Conservation (phyloP, 139 green algal species). For the Chlamydomonas incerta region DNA sequence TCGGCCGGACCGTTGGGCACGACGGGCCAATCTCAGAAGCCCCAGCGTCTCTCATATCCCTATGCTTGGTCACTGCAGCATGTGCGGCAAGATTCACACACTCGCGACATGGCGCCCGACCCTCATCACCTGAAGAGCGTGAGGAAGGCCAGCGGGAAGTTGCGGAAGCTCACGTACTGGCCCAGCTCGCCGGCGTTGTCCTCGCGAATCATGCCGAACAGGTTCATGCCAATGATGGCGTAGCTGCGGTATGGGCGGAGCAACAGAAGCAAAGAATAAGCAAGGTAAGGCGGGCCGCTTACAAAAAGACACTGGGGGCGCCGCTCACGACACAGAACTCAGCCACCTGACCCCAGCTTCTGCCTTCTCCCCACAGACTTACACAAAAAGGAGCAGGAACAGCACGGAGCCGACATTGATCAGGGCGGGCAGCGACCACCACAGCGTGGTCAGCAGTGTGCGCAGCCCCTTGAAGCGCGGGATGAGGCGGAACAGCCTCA, state of each 20-base stretch:
- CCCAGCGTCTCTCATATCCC: no score
- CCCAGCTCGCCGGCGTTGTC: conserved; percentile 29
- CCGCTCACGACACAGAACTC: no score
- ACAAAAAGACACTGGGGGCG: no score
- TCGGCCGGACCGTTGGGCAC: no score
- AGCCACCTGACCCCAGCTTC: no score
- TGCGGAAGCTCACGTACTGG: conserved; percentile 73
- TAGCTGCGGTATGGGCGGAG: background rate
- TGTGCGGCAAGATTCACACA: no score
- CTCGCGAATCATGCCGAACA: conserved; percentile 72
- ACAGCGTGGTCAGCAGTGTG: conserved; percentile 74
- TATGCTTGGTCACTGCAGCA: background rate
- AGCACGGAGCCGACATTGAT: conserved; percentile 77
- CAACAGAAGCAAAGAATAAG: no score
- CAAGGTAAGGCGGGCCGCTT: no score
- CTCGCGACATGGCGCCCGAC: no score
- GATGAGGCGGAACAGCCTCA: conserved; percentile 76
- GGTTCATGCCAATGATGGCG: conserved; percentile 74
- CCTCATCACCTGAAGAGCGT: conserved; percentile 64
- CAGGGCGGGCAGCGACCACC: conserved; percentile 65
- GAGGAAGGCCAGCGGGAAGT: conserved; percentile 63
- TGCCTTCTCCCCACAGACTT: no score
- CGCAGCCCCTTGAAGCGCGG: conserved; percentile 72
- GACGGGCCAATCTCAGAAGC: no score
- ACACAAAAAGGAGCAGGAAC: conserved; percentile 85